phyloP scores from a whole-genome alignment of 1,284 basidiomycete genomes.

The Limonomyces culmigenus region DNA sequence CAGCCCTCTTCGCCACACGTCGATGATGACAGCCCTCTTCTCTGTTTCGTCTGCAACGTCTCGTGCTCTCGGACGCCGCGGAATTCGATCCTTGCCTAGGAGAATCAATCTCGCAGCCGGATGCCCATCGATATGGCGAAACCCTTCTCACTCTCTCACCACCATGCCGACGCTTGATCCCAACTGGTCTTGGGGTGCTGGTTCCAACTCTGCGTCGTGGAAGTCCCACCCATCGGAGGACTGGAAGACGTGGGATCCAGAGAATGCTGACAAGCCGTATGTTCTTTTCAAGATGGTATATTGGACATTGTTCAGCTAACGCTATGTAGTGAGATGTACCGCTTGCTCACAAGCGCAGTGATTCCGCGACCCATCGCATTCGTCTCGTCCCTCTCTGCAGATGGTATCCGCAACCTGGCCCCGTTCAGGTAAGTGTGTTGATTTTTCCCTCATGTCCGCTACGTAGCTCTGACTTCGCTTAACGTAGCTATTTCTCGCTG shows the following conservation, averaged over 20 bases:
- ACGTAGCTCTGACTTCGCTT: slow-evolving; percentile 3
- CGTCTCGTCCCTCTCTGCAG: slow-evolving; percentile 40
- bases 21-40: too few relatives aligned
- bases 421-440: slow-evolving; percentile 40
- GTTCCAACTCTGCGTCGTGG: slow-evolving; percentile 9
- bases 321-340: slow-evolving; percentile 27
- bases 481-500: slow-evolving; percentile 14
- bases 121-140: too few relatives aligned
- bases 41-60: too few relatives aligned
- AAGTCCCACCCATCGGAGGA: slow-evolving; percentile 16
- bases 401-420: slow-evolving; percentile 48
- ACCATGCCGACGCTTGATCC: not conserved
- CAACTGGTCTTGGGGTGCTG: not conserved
- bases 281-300: not conserved
- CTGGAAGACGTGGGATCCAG: slow-evolving; percentile 29
- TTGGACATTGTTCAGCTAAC: slow-evolving; percentile 3
- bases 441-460: slow-evolving; percentile 12
- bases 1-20: too few relatives aligned
- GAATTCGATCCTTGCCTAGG: too few relatives aligned
- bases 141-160: too few relatives aligned
- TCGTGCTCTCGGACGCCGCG: too few relatives aligned
- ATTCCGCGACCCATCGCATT: slow-evolving; percentile 62
- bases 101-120: too few relatives aligned
- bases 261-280: slow-evolving; percentile 7
- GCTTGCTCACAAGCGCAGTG: slow-evolving; percentile 49